A percentile compares a stretch with the other conserved stretches of the same genome.
phyloP scores from a whole-genome alignment of 2,329 filamentous ascomycete species.

The Sclerotinia spermophila region DNA sequence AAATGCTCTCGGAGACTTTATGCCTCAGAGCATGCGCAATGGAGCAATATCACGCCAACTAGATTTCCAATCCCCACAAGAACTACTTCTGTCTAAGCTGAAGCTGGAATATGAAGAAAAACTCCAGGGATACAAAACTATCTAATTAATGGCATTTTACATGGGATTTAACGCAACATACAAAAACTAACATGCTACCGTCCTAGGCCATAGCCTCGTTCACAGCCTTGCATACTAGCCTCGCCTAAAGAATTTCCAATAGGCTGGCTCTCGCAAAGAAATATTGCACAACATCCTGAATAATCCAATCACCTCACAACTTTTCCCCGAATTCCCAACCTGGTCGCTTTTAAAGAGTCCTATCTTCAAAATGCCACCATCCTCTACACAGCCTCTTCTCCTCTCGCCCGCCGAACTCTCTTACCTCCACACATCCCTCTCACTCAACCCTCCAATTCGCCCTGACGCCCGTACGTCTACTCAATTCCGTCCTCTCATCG shows the following conservation, averaged over 20 bases:
- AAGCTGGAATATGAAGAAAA: not conserved
- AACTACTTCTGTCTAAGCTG: not conserved
- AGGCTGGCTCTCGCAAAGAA: constrained; percentile 8
- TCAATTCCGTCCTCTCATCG: constrained; percentile 86
- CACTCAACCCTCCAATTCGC: constrained; percentile 76
- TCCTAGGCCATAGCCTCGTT: not conserved
- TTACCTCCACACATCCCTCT: constrained; percentile 86
- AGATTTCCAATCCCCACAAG: constrained; percentile 12
- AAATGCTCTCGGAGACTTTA: constrained; percentile 20
- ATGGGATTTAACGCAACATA: not conserved
- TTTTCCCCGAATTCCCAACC: not conserved
- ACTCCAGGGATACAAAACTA: too few species aligned
- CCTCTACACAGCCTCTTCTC: constrained; percentile 58
- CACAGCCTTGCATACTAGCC: constrained; percentile 6
- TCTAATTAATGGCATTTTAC: not conserved
- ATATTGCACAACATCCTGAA: constrained; percentile 5
- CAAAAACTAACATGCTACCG: not conserved
- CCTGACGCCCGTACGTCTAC: constrained; percentile 78
- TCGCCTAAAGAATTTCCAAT: constrained; percentile 21
- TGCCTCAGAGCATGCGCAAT: not conserved
- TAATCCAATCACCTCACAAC: constrained; percentile 1
- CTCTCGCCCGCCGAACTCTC: constrained; percentile 95
- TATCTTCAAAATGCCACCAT: constrained; percentile 49
- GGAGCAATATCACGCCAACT: constrained; percentile 17
- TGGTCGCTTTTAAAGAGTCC: not conserved